Conservation (phyloP, 176 grass and related monocot species). For the Secale cereale region DNA sequence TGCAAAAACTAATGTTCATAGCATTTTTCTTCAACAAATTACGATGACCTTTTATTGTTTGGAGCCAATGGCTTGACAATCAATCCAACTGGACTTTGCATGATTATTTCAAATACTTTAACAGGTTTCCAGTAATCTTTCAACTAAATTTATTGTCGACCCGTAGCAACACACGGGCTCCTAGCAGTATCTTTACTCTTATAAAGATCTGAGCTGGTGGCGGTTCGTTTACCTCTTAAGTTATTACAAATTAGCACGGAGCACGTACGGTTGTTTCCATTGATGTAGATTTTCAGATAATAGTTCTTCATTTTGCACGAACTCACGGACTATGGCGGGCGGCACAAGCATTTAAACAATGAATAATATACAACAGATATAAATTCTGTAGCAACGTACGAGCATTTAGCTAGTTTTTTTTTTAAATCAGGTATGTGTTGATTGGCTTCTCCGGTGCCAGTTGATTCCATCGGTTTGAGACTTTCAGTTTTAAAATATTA, state of each 20-base stretch:
- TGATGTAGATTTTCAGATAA: background rate
- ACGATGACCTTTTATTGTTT: background rate
- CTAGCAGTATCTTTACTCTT: background rate
- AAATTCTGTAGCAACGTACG: too few relatives aligned
- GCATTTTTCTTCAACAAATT: background rate
- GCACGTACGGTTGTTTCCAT: background rate
- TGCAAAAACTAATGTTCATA: background rate
- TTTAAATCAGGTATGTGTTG: background rate
- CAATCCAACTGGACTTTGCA: background rate
- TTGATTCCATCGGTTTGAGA: background rate
- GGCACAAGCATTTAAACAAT: background rate
- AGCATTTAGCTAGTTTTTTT: background rate
- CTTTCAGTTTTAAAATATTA: constrained; percentile 7
- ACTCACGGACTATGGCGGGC: background rate
- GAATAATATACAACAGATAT: background rate
- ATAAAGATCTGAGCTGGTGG: background rate
- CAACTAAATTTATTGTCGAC: background rate
- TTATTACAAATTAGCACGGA: too few relatives aligned
- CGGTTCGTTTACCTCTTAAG: background rate
- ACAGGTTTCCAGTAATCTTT: background rate
- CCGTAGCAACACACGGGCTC: background rate
- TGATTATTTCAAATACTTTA: background rate
- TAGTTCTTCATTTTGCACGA: background rate
- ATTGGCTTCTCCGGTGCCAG: background rate
- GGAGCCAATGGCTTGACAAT: background rate